Evolutionary conservation across 306 rosid genomes (phyloP).

Genomic region (Fragaria iinumae): DNA sequence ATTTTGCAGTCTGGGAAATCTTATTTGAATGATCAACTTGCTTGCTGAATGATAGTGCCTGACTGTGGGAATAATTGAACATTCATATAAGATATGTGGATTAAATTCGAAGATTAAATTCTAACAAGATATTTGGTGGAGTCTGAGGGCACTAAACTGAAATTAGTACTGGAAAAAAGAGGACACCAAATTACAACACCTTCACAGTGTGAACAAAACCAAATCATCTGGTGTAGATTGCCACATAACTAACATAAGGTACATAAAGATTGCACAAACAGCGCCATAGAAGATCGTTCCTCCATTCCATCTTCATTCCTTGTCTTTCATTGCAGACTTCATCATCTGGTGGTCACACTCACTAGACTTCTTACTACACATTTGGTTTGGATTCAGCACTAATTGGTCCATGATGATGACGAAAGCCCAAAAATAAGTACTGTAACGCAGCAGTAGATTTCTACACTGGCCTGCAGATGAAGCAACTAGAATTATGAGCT

Average conservation of each 20-base stretch:
- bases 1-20: not conserved
- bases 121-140: too few relatives aligned
- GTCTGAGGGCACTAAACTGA: not conserved
- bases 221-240: not conserved
- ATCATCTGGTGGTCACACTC: not conserved
- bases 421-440: not conserved
- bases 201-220: not conserved
- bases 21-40: not conserved
- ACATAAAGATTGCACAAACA: not conserved
- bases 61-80: not conserved
- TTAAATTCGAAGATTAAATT: not conserved
- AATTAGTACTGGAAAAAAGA: not conserved
- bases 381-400: too few relatives aligned
- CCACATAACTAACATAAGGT: too few relatives aligned
- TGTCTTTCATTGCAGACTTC: not conserved
- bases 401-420: not conserved
- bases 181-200: not conserved
- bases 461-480: constrained; percentile 1
- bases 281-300: not conserved
- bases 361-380: not conserved
- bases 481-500: not conserved
- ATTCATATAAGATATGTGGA: not conserved
- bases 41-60: not conserved
- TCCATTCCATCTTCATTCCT: not conserved
- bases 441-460: not conserved